These are phyloP conservation scores for Lachancea thermotolerans DNA, from an alignment of 805 yeast genomes.

Conservation along the genomic window DNA sequence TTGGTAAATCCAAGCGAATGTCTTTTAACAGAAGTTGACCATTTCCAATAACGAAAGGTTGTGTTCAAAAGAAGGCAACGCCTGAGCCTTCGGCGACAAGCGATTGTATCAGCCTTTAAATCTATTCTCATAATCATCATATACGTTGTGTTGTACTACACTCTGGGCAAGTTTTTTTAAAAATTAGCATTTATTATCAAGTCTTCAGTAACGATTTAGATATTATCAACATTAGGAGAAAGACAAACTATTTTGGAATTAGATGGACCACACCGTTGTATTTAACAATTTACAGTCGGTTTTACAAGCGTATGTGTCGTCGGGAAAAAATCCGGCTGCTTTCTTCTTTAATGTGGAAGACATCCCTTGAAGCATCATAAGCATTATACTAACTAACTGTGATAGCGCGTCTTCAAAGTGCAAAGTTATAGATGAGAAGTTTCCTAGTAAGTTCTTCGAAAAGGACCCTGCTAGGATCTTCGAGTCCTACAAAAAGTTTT, in stretches of 20 bases:
- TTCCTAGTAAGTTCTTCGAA: conserved; percentile 47
- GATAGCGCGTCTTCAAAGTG: conserved; percentile 27
- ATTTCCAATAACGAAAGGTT: too few species aligned
- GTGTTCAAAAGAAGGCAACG: too few species aligned
- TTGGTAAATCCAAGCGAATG: too few species aligned
- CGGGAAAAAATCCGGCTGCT: not conserved
- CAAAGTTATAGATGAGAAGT: conserved; percentile 26
- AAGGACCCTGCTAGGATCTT: conserved; percentile 37
- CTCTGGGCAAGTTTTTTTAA: too few species aligned
- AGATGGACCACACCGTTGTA: conserved; percentile 6
- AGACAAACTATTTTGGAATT: not conserved
- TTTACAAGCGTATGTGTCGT: conserved; percentile 18
- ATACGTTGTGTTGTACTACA: not conserved
- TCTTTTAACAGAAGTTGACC: too few species aligned
- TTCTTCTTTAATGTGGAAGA: too few species aligned
- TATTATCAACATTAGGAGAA: not conserved
- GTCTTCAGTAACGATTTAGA: not conserved
- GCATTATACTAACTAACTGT: conserved; percentile 10
- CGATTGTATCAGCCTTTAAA: not conserved
- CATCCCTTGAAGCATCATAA: not conserved
- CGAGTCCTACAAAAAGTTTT: conserved; percentile 35
- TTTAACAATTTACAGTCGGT: conserved; percentile 17
- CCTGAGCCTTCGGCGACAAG: too few species aligned
- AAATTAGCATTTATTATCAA: not conserved
- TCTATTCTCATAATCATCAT: not conserved